These are phyloP conservation scores for Sugiyamaella chiloensis DNA, from an alignment of 805 yeast genomes.

Conservation along the genomic window DNA sequence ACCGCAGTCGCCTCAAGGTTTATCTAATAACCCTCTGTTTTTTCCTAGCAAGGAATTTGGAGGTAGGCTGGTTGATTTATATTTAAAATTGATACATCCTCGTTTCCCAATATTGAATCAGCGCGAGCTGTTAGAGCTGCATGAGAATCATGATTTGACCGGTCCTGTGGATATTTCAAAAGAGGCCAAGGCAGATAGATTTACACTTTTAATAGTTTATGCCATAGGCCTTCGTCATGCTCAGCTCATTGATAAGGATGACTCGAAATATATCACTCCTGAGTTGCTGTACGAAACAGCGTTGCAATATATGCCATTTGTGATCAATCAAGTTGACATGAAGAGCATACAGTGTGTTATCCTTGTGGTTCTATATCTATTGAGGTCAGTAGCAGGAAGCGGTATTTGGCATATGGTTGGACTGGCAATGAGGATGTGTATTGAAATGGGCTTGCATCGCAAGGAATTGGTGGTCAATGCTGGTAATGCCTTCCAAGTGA, in stretches of 20 bases:
- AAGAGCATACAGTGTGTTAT: slow-evolving; percentile 11
- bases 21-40: background rate
- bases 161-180: background rate
- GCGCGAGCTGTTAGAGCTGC: background rate
- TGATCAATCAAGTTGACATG: slow-evolving; percentile 2
- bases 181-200: slow-evolving; percentile 1
- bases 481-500: slow-evolving; percentile 54
- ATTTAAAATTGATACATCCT: slow-evolving; percentile 7
- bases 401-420: slow-evolving; percentile 89
- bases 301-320: slow-evolving; percentile 8
- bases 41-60: slow-evolving; percentile 8
- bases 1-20: background rate
- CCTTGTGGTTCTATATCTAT: slow-evolving; percentile 9
- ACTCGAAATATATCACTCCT: slow-evolving; percentile 10
- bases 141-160: background rate
- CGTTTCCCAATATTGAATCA: slow-evolving; percentile 11
- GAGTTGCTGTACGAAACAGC: slow-evolving; percentile 11
- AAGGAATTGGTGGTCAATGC: slow-evolving; percentile 38
- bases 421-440: slow-evolving; percentile 69
- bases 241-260: slow-evolving; percentile 11
- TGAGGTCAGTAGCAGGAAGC: slow-evolving; percentile 48
- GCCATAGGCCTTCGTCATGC: slow-evolving; percentile 13
- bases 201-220: slow-evolving; percentile 12
- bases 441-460: slow-evolving; percentile 78
- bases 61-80: slow-evolving; percentile 5